Evolutionary conservation across 352 stramenopile genomes (phyloP).

Genomic region (Phytophthora pinifolia): DNA sequence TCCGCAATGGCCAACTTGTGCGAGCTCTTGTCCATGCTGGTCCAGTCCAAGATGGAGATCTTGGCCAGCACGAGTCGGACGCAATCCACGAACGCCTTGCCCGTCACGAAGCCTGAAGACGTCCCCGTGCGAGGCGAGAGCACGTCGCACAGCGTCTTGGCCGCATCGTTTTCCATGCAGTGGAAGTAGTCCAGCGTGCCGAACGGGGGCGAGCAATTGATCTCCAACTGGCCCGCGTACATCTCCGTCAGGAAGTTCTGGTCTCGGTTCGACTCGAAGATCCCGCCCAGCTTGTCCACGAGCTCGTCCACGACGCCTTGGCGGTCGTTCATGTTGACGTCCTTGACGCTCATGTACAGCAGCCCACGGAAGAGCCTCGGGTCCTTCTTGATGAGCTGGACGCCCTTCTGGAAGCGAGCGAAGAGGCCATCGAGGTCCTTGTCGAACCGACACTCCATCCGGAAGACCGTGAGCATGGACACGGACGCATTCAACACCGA

Average conservation of each 20-base stretch:
- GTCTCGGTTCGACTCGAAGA: conserved; percentile 45
- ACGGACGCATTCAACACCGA: conserved; percentile 72
- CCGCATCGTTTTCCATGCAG: conserved; percentile 23
- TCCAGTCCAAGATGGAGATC: conserved; percentile 74
- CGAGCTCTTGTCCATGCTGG: conserved; percentile 50
- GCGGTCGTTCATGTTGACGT: conserved; percentile 69
- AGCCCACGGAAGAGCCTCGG: conserved; percentile 50
- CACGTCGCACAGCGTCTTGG: conserved; percentile 10
- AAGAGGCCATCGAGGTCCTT: conserved; percentile 74
- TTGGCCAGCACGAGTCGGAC: conserved; percentile 63
- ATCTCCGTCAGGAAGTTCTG: conserved; percentile 70
- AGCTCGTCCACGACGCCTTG: conserved; percentile 51
- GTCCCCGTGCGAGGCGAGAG: conserved; percentile 17
- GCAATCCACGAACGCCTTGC: conserved; percentile 56
- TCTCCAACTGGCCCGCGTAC: conserved; percentile 55
- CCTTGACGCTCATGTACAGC: conserved; percentile 65
- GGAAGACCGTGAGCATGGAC: conserved; percentile 70
- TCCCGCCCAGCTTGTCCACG: conserved; percentile 36
- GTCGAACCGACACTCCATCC: conserved; percentile 74
- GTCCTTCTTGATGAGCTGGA: conserved; percentile 59
- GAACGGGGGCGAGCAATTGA: conserved; percentile 70
- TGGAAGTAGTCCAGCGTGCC: conserved; percentile 61
- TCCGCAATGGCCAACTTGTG: conserved; percentile 42
- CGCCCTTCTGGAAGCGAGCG: conserved; percentile 60
- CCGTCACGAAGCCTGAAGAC: conserved; percentile 46